Conservation (phyloP, 495 filamentous ascomycete genomes). For the Gamarada debralockiae region DNA sequence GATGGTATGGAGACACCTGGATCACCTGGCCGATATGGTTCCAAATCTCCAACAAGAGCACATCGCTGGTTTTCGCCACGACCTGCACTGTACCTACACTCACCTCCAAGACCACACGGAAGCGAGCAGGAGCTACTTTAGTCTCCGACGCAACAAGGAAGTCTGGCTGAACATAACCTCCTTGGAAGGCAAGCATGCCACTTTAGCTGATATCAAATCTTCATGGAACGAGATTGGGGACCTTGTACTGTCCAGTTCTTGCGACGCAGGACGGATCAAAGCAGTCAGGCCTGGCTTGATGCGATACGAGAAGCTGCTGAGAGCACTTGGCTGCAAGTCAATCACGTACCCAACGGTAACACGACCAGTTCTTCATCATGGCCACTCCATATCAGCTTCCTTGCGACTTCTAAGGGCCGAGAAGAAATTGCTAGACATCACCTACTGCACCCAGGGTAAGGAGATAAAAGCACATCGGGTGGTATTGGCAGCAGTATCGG, state of each 20-base stretch:
- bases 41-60: conserved; percentile 6
- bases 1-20: conserved; percentile 24
- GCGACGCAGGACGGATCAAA: conserved; percentile 20
- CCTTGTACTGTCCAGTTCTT: conserved; percentile 24
- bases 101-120: conserved; percentile 21
- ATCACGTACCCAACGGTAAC: conserved; percentile 22
- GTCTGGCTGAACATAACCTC: conserved; percentile 29
- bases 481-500: conserved; percentile 22
- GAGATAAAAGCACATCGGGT: conserved; percentile 23
- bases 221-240: conserved; percentile 15
- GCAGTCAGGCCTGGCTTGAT: conserved; percentile 22
- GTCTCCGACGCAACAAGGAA: background rate
- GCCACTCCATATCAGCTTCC: conserved; percentile 2
- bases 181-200: conserved; percentile 1
- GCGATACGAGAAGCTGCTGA: conserved; percentile 25
- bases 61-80: conserved; percentile 23
- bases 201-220: conserved; percentile 12
- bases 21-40: conserved; percentile 13
- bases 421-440: conserved; percentile 24
- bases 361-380: background rate
- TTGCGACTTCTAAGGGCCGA: conserved; percentile 17
- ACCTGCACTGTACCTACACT: conserved; percentile 24
- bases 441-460: conserved; percentile 19
- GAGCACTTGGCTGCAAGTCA: conserved; percentile 19
- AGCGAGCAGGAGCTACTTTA: conserved; percentile 2